A percentile compares a stretch with the other conserved stretches of the same genome.
phyloP scores from a whole-genome alignment of 2,329 filamentous ascomycete genomes.

The Colletotrichum navitas region DNA sequence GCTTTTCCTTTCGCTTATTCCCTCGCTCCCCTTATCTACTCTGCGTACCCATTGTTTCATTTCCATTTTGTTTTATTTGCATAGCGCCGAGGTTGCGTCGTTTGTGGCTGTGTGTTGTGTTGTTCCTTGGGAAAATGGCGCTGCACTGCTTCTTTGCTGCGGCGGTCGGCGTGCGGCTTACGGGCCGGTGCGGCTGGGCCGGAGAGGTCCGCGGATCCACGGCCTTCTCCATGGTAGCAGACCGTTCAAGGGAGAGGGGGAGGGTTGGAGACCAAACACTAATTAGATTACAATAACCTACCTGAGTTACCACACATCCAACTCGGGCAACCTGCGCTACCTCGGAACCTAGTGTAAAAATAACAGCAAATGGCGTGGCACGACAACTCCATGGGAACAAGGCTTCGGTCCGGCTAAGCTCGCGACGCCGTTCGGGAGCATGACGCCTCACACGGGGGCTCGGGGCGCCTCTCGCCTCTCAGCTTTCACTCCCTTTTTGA shows the following conservation, averaged over 20 bases:
- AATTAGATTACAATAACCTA: too few species aligned
- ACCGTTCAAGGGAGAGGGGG: neutral
- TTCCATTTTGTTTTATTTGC: neutral
- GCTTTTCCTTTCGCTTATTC: neutral
- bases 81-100: constrained; percentile 2
- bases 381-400: constrained; percentile 5
- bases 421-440: constrained; percentile 37
- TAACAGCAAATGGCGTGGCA: neutral
- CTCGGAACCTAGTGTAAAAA: neutral
- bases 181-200: constrained; percentile 26
- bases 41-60: neutral
- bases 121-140: constrained; percentile 26
- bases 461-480: neutral
- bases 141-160: too few species aligned
- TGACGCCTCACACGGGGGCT: constrained; percentile 31
- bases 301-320: too few species aligned
- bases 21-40: neutral
- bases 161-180: neutral
- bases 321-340: too few species aligned
- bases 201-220: constrained; percentile 31
- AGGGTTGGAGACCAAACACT: neutral
- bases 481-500: neutral
- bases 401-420: constrained; percentile 29
- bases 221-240: constrained; percentile 16
- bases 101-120: constrained; percentile 1